These are phyloP conservation scores for Brassica cretica DNA, from an alignment of 345 rosid species.

Conservation along the genomic window DNA sequence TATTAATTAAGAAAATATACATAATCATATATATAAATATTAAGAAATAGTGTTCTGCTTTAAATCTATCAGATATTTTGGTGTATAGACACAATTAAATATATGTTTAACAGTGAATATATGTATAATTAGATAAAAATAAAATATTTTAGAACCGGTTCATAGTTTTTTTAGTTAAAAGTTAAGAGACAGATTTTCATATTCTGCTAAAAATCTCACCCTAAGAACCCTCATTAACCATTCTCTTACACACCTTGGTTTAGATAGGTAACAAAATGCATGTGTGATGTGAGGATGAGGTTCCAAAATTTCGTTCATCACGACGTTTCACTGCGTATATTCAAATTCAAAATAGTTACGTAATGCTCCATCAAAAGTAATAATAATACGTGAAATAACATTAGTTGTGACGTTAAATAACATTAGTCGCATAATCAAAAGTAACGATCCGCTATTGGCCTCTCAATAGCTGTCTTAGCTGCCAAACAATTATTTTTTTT, in stretches of 20 bases:
- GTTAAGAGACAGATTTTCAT: too few species aligned
- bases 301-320: not conserved
- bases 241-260: not conserved
- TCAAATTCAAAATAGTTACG: not conserved
- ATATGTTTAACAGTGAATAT: not conserved
- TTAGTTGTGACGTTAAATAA: not conserved
- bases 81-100: not conserved
- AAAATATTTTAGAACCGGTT: too few species aligned
- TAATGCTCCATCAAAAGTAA: not conserved
- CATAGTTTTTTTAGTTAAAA: too few species aligned
- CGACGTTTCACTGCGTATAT: not conserved
- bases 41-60: not conserved
- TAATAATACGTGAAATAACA: not conserved
- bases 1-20: not conserved
- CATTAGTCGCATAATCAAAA: constrained; percentile 1
- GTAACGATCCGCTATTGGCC: not conserved
- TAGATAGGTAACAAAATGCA: not conserved
- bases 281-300: not conserved
- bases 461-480: not conserved
- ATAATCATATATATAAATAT: not conserved
- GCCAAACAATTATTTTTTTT: constrained; percentile 1
- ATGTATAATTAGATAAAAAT: not conserved
- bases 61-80: not conserved
- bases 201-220: too few species aligned
- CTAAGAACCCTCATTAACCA: too few species aligned